Base-by-base conservation (phyloP, 441 rosid species). In the Erodium moschatum region DNA sequence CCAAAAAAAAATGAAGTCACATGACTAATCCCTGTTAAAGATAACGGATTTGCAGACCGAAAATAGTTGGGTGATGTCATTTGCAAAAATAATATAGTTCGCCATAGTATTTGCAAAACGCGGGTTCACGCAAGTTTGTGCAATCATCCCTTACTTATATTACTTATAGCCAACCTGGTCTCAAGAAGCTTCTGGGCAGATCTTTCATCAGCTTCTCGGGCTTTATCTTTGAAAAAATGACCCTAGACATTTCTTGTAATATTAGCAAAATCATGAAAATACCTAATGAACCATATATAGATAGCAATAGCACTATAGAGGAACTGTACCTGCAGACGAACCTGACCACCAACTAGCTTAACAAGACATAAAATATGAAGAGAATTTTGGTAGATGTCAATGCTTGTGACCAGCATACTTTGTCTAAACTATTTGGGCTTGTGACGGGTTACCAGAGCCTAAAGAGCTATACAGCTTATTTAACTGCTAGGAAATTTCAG, bases 151-250 rank as follows among this genome's bases (percentile, higher is more conserved):
- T 24, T 24, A 24, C 2, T 54, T 60, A 66, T 18, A 56, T 52
- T 18, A 69, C 67, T 54, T 63, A 64, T 60, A 68, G 76, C 83
- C 15, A 69, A 88, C 90, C 84, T 84, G 76, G 76, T 44, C 68
- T 77, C 83, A 52, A 83, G 24, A 42, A 88, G 75, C 81, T 83
- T 86, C 70, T 82, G 72, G 38, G 70, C 10, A 54, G 89, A 88
- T 77, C 69, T 80, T 67, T 83, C 81, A 76, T 85, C 85, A 27
- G 81, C 85, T 70, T 86, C 85, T 61, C 79, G 76, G 44, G 86
- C 89, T 75, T 76, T 88, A 69, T 80, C 67, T 67, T 77, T 75
- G 38, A 78, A 83, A 73, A 78, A 76, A 46, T 77, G 84, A 67
- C 89, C 93, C 93, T 86, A 67, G 61, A 74, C 56, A 77, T 73